A percentile compares a stretch with the other conserved stretches of the same genome.
These are phyloP conservation scores for Trichoderma simmonsii DNA, from an alignment of 2,329 filamentous ascomycete genomes.

Conservation along the genomic window DNA sequence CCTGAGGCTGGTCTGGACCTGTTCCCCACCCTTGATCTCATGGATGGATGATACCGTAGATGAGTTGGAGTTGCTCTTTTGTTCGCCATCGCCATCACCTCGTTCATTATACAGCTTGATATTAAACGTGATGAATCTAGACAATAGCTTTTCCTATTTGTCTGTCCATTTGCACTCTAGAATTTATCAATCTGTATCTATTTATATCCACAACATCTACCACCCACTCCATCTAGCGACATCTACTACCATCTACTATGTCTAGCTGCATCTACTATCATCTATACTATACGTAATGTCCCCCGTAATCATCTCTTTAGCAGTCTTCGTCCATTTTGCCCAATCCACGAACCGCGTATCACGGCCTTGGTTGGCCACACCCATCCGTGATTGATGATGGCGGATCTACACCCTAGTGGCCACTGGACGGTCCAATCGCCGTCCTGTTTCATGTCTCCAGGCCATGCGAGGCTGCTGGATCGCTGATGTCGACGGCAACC, in stretches of 20 bases:
- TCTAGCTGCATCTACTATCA: background rate
- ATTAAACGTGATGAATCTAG: background rate
- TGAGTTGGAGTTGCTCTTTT: background rate
- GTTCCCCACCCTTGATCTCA: no score
- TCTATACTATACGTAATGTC: background rate
- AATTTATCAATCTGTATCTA: background rate
- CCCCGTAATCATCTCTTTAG: background rate
- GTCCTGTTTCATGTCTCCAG: conserved; percentile 6
- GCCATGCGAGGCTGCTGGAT: conserved; percentile 2
- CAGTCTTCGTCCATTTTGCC: background rate
- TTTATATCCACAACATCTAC: background rate
- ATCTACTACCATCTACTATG: background rate
- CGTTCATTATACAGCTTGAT: background rate
- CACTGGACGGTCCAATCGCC: background rate
- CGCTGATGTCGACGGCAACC: conserved; percentile 12
- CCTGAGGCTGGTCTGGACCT: no score
- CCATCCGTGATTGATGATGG: conserved; percentile 3
- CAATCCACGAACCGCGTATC: background rate
- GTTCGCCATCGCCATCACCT: background rate
- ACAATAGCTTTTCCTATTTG: background rate
- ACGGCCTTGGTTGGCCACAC: background rate
- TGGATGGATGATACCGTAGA: background rate
- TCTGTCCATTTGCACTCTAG: background rate
- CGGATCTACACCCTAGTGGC: conserved; percentile 12
- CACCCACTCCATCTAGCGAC: background rate